phyloP scores from a whole-genome alignment of 2,329 filamentous ascomycete species.

The Fusarium falciforme region DNA sequence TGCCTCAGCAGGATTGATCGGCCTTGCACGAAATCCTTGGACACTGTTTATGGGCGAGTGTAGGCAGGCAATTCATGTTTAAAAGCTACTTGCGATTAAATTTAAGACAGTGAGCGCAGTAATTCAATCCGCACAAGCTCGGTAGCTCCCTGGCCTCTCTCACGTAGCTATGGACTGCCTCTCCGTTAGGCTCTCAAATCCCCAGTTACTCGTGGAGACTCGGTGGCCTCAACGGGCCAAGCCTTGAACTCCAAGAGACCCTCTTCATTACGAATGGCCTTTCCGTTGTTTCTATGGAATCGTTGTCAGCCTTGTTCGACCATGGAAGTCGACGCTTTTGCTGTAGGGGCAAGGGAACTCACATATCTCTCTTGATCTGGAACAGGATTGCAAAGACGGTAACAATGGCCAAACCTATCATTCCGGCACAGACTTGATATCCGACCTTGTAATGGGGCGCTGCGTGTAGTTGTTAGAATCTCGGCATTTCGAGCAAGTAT shows the following conservation, averaged over 20 bases:
- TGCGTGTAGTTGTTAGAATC: neutral
- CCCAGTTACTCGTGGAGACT: no score
- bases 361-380: constrained; percentile 14
- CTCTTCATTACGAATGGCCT: constrained; percentile 9
- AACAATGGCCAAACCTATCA: constrained; percentile 16
- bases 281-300: neutral
- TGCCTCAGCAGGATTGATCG: no score
- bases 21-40: no score
- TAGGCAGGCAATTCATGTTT: no score
- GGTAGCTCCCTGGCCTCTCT: no score
- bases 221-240: constrained; percentile 1
- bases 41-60: no score
- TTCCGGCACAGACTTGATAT: constrained; percentile 14
- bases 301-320: no score
- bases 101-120: no score
- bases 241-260: constrained; percentile 23
- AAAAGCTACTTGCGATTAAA: no score
- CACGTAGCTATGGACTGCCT: no score
- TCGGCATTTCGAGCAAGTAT: neutral
- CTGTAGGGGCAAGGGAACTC: neutral
- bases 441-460: constrained; percentile 19
- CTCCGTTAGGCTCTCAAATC: neutral
- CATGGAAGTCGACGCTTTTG: no score
- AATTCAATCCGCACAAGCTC: no score
- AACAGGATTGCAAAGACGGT: constrained; percentile 10